phyloP scores from a whole-genome alignment of 257 asterid genomes.

The Petunia secreta region DNA sequence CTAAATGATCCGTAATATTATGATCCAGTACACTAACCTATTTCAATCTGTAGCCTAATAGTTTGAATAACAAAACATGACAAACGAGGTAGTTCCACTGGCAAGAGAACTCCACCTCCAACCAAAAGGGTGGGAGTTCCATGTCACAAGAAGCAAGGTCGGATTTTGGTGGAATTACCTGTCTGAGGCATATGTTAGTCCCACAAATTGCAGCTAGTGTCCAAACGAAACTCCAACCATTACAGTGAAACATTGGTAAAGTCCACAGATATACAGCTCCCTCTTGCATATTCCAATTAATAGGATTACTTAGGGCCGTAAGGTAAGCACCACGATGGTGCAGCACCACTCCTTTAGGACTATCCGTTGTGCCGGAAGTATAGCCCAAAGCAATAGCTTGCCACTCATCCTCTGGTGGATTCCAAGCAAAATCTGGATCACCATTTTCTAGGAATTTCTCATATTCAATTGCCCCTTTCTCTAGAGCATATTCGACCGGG shows the following conservation, averaged over 20 bases:
- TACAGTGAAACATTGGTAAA: conserved; percentile 91
- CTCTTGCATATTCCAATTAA: conserved; percentile 77
- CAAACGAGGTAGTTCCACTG: no score
- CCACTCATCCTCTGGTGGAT: conserved; percentile 92
- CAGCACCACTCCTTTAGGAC: conserved; percentile 97
- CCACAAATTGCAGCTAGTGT: conserved; percentile 83
- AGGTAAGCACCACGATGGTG: conserved; percentile 97
- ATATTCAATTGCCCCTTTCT: conserved; percentile 73
- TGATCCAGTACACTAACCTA: no score
- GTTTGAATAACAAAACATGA: no score
- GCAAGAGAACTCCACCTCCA: no score
- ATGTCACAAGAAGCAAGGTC: no score
- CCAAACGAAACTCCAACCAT: conserved; percentile 98
- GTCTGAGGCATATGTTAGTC: conserved; percentile 89
- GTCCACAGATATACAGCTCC: conserved; percentile 91
- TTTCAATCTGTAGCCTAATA: no score
- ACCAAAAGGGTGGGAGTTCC: no score
- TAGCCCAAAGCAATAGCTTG: conserved; percentile 87
- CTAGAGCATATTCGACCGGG: conserved; percentile 62
- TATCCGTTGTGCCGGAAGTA: conserved; percentile 96
- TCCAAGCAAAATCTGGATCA: conserved; percentile 72
- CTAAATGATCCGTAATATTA: no score
- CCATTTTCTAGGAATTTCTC: conserved; percentile 83
- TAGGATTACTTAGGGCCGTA: conserved; percentile 74
- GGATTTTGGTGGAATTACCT: conserved; percentile 51